Base-by-base conservation (phyloP, 805 yeast genomes). In the Monosporozyma unispora region DNA sequence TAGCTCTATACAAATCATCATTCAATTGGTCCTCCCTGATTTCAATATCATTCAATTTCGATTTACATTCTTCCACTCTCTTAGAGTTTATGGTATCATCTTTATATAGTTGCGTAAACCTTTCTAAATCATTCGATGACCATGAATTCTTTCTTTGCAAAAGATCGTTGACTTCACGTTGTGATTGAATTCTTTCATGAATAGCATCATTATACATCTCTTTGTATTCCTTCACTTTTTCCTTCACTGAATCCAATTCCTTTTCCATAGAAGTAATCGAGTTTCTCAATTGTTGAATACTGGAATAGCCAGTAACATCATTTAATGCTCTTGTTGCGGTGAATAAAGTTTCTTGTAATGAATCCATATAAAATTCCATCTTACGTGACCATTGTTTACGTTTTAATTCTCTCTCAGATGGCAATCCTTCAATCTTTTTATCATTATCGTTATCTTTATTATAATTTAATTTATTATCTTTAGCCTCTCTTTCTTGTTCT, bases 241-340 rank as follows among this genome's bases (percentile, higher is more conserved):
- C 63, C 50, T 87, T 78, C 3, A 80, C 68, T 1, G 61, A 63
- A 46, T 70, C 70, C 38, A 87, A 63, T 29, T 74, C 71, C 12
- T 53, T 52, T 57, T 91, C 97, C 54, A 71, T 52, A 0, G 59
- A 52, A 8, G 76, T 79, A 28, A 93, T 87, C 1, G 77, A 68
- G 27, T 71, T 63, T 64, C 88, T 83, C 57, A 91, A 67, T 50
- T 74, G 71, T 60, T 87, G 95, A 50, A 93, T 87, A 18, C 82
- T 73, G 0, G 88, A 76, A 64, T 93, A 93, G 0, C 99, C 99
- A 0, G 99, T 91, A 10, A 89, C 82, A 57, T 89, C 96, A 60
- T 93, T 93, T 31, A 91, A 72, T 1, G 90, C 78, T 52, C 79
- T 74, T 0, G 87, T 76, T 0, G 86, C 83, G 0, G 80, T 74